phyloP scores from a whole-genome alignment of 129 eudicot genomes.

The Artemisia tridentata region DNA sequence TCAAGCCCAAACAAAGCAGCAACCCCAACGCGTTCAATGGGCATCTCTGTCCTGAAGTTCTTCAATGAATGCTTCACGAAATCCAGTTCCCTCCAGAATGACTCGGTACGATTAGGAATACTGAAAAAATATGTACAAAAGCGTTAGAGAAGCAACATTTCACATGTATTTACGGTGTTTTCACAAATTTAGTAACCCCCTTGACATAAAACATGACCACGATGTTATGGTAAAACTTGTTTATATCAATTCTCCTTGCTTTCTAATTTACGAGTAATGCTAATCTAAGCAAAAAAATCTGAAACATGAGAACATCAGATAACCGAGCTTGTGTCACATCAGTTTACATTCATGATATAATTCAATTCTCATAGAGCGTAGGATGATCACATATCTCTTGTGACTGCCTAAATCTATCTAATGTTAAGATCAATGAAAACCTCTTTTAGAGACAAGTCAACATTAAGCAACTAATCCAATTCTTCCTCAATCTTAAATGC shows the following conservation, averaged over 20 bases:
- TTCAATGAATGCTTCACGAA: conserved; percentile 48
- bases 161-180: neutral
- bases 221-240: too few species aligned
- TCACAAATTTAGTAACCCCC: neutral
- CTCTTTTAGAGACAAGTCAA: neutral
- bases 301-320: too few species aligned
- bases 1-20: conserved; percentile 60
- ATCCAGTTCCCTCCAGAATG: conserved; percentile 67
- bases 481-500: too few species aligned
- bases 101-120: conserved; percentile 43
- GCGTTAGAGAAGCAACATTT: too few species aligned
- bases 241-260: too few species aligned
- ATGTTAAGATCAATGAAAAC: neutral
- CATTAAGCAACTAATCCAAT: neutral
- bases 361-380: neutral
- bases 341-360: neutral
- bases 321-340: too few species aligned
- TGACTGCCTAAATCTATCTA: neutral
- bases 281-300: too few species aligned
- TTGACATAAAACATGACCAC: neutral
- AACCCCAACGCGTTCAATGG: conserved; percentile 57
- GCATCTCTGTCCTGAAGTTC: conserved; percentile 43
- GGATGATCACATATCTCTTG: neutral
- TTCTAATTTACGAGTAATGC: too few species aligned
- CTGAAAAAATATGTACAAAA: neutral